phyloP scores from a whole-genome alignment of 306 rosid species.

The Gynostemma pentaphyllum region DNA sequence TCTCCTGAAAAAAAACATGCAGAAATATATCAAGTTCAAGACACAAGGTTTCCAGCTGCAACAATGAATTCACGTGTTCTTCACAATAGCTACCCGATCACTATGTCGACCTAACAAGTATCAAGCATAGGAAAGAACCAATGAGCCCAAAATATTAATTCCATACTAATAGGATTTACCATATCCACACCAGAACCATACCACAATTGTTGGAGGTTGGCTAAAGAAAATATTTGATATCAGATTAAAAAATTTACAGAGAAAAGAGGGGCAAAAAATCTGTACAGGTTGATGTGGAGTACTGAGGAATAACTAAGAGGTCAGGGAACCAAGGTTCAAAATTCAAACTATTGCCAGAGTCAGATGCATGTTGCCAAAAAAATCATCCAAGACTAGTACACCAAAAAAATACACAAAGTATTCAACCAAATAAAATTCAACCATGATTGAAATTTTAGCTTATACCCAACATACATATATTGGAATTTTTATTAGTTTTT shows the following conservation, averaged over 20 bases:
- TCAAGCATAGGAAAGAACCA: not conserved
- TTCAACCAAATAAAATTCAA: not conserved
- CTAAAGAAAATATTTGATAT: not conserved
- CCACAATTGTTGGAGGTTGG: not conserved
- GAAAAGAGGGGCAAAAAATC: not conserved
- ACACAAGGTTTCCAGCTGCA: not conserved
- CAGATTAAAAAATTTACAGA: not conserved
- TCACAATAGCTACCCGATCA: not conserved
- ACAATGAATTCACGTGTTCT: not conserved
- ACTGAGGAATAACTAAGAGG: not conserved
- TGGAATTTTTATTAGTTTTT: not conserved
- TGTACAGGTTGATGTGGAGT: not conserved
- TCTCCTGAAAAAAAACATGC: constrained; percentile 37
- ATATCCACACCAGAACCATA: not conserved
- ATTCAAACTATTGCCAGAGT: not conserved
- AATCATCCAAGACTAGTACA: not conserved
- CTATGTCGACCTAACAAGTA: not conserved
- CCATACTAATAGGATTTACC: not conserved
- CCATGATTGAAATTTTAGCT: not conserved
- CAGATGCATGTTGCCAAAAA: not conserved
- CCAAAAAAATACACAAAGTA: too few species aligned
- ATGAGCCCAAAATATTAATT: not conserved
- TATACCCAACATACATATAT: not conserved
- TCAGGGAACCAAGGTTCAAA: not conserved
- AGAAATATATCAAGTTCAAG: not conserved